A percentile compares a stretch with the other conserved stretches of the same genome.
These are phyloP conservation scores for Globisporangium cylindrosporum DNA, from an alignment of 352 stramenopile genomes.

Conservation along the genomic window DNA sequence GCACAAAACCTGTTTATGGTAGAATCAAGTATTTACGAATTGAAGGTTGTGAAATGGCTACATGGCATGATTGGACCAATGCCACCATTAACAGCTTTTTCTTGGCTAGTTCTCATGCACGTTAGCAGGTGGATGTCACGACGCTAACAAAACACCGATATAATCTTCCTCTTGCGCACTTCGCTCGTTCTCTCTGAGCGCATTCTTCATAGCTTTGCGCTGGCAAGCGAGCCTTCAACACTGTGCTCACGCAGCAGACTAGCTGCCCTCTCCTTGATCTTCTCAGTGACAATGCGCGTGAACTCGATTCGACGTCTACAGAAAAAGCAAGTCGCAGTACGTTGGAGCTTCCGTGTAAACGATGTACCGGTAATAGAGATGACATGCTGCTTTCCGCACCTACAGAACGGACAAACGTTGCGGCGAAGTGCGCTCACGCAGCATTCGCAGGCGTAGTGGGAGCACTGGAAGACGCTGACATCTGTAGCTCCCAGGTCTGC, in stretches of 20 bases:
- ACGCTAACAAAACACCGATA: no score
- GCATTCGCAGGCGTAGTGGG: conserved; percentile 26
- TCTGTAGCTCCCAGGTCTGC: conserved; percentile 16
- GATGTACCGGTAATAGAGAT: no score
- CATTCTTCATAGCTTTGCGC: neutral
- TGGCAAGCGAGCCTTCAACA: neutral
- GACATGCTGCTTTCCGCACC: neutral
- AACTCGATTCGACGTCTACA: neutral
- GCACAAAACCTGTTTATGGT: no score
- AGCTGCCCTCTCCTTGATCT: conserved; percentile 3
- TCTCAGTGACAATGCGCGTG: neutral
- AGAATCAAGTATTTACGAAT: no score
- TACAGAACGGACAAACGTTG: conserved; percentile 28
- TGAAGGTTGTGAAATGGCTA: neutral
- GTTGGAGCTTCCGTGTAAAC: no score
- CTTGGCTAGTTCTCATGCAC: neutral
- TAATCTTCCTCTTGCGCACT: no score
- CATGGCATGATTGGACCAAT: no score
- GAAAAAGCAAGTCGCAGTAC: neutral
- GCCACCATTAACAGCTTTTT: no score
- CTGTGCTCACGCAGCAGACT: neutral
- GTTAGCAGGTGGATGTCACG: no score
- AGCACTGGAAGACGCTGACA: conserved; percentile 29
- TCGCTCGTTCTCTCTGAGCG: neutral
- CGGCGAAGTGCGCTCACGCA: conserved; percentile 23